phyloP scores from a whole-genome alignment of 495 filamentous ascomycete species.

The Aspergillus incahuasiensis region DNA sequence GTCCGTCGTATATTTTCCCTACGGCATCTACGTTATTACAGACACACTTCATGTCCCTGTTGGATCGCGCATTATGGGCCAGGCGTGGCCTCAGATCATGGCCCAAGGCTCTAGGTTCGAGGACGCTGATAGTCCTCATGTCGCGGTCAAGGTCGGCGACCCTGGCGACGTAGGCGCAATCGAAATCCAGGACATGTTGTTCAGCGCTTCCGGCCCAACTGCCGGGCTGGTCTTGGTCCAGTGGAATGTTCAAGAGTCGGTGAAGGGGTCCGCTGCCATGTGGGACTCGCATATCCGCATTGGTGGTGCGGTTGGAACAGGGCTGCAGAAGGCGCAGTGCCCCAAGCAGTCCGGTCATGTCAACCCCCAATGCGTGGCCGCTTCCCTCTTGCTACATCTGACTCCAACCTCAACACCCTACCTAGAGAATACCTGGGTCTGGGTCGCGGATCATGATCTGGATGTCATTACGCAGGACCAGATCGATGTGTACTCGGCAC shows the following conservation, averaged over 20 bases:
- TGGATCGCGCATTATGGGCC: slow-evolving; percentile 61
- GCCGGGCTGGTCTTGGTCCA: slow-evolving; percentile 80
- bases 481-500: slow-evolving; percentile 59
- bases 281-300: slow-evolving; percentile 69
- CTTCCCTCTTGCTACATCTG: slow-evolving; percentile 56
- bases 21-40: slow-evolving; percentile 74
- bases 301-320: slow-evolving; percentile 68
- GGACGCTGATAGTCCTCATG: slow-evolving; percentile 58
- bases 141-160: slow-evolving; percentile 71
- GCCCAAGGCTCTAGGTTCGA: slow-evolving; percentile 63
- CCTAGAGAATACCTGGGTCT: slow-evolving; percentile 60
- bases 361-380: slow-evolving; percentile 53
- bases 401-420: slow-evolving; percentile 45
- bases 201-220: slow-evolving; percentile 62
- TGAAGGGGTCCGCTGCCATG: slow-evolving; percentile 51
- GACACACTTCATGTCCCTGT: slow-evolving; percentile 68
- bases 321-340: slow-evolving; percentile 64
- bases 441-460: slow-evolving; percentile 66
- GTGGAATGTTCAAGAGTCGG: slow-evolving; percentile 67
- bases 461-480: slow-evolving; percentile 45
- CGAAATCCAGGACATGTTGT: slow-evolving; percentile 77
- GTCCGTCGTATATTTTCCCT: slow-evolving; percentile 64
- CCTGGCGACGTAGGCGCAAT: slow-evolving; percentile 65
- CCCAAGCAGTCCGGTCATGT: slow-evolving; percentile 45
- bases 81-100: slow-evolving; percentile 79